These are phyloP conservation scores for Nicotiana sylvestris DNA, from an alignment of 257 asterid species.

Conservation along the genomic window DNA sequence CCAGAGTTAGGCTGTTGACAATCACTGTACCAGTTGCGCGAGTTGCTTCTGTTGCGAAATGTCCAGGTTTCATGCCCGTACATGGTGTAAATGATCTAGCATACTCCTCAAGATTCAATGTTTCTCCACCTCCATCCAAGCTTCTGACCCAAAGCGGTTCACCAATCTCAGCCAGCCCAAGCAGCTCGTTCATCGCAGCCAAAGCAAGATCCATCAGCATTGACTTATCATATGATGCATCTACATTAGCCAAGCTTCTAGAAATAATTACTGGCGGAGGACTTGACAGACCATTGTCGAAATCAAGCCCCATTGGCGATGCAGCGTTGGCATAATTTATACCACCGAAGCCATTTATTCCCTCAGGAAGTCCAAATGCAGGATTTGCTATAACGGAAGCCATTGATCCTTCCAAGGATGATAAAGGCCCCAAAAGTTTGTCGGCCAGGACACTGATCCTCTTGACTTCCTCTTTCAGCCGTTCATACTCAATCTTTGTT, in stretches of 20 bases:
- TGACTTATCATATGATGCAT: conserved; percentile 40
- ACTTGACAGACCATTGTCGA: conserved; percentile 29
- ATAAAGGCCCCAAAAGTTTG: conserved; percentile 44
- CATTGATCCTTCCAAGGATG: conserved; percentile 14
- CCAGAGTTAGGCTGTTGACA: conserved; percentile 34
- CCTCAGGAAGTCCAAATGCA: conserved; percentile 40
- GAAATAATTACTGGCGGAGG: conserved; percentile 19
- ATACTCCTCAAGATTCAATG: conserved; percentile 63
- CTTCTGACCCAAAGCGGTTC: conserved; percentile 56
- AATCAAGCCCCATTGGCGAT: conserved; percentile 44
- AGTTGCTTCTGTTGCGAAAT: conserved; percentile 64
- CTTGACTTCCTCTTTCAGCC: conserved; percentile 56
- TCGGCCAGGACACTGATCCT: conserved; percentile 35
- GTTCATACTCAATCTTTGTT: conserved; percentile 58
- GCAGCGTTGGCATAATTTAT: conserved; percentile 25
- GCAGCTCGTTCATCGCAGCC: conserved; percentile 62
- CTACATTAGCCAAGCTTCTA: conserved; percentile 22
- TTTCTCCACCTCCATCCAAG: conserved; percentile 43
- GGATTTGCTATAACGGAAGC: conserved; percentile 24
- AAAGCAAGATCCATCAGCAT: conserved; percentile 46
- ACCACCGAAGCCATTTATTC: conserved; percentile 39
- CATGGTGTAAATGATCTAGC: conserved; percentile 44
- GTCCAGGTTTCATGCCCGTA: conserved; percentile 42
- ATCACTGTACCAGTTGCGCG: conserved; percentile 45
- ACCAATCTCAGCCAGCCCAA: conserved; percentile 50